phyloP scores from a whole-genome alignment of 345 rosid species.

The Corchorus capsularis region DNA sequence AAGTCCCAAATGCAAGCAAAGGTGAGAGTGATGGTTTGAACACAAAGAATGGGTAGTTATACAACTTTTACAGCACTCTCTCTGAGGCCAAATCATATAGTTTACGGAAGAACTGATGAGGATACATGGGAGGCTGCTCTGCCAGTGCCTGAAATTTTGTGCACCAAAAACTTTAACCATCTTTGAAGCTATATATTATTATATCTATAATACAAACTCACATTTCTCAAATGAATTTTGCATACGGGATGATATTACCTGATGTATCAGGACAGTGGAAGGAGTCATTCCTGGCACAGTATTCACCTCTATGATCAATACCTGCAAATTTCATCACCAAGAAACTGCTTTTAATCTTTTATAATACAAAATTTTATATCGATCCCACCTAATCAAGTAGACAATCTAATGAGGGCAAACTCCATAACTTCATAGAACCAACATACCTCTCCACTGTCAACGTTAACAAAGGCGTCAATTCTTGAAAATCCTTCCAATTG shows the following conservation, averaged over 20 bases:
- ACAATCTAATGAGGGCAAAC: not conserved
- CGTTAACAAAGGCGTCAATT: slow-evolving; percentile 87
- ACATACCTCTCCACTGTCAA: slow-evolving; percentile 88
- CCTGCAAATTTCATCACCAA: slow-evolving; percentile 41
- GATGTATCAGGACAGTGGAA: slow-evolving; percentile 90
- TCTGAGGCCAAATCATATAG: slow-evolving; percentile 74
- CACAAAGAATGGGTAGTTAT: no score
- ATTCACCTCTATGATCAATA: slow-evolving; percentile 84
- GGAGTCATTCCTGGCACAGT: slow-evolving; percentile 99
- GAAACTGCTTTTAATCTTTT: slow-evolving; percentile 4
- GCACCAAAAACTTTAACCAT: not conserved
- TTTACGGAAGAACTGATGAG: slow-evolving; percentile 76
- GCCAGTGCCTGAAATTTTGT: slow-evolving; percentile 63
- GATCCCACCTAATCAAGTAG: not conserved
- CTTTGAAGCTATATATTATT: no score
- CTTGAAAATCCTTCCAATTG: slow-evolving; percentile 88
- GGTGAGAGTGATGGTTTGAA: not conserved
- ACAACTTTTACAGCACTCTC: slow-evolving; percentile 34
- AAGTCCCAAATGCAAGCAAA: not conserved
- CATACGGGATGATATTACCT: slow-evolving; percentile 41
- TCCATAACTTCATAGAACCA: not conserved
- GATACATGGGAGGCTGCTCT: slow-evolving; percentile 82
- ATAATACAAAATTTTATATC: not conserved
- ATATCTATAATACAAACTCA: not conserved
- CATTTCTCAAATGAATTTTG: not conserved